Evolutionary conservation across 345 rosid species (phyloP).

Genomic region (Microcos paniculata): DNA sequence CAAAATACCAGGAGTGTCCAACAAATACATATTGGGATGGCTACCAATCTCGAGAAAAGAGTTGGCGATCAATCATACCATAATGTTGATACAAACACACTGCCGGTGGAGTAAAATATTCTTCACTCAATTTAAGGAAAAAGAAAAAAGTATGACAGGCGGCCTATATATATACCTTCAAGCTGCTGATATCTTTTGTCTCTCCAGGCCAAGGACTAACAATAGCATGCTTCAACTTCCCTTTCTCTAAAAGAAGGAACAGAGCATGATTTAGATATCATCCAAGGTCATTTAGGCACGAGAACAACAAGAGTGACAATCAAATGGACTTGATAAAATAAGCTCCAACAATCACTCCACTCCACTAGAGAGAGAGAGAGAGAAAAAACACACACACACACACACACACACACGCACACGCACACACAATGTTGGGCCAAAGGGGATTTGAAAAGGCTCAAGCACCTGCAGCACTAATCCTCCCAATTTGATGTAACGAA

Average conservation of each 20-base stretch:
- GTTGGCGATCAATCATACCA: neutral
- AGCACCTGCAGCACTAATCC: constrained; percentile 75
- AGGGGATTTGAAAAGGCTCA: constrained; percentile 5
- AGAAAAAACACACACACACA: no score
- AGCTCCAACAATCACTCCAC: neutral
- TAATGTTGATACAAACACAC: neutral
- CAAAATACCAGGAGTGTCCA: constrained; percentile 85
- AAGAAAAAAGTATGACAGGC: neutral
- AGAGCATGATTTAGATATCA: neutral
- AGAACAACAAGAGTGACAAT: neutral
- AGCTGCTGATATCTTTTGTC: constrained; percentile 80
- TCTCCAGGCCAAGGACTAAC: constrained; percentile 84
- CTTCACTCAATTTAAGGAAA: neutral
- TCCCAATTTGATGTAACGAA: constrained; percentile 82
- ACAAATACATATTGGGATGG: constrained; percentile 72
- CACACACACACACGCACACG: no score
- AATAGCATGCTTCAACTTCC: constrained; percentile 67
- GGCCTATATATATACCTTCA: constrained; percentile 57
- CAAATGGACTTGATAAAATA: neutral
- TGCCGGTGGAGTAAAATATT: neutral
- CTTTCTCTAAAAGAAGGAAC: constrained; percentile 52
- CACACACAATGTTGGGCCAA: neutral
- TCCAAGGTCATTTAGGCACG: neutral
- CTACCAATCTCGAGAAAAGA: constrained; percentile 58
- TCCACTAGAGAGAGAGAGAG: neutral